Conservation (phyloP, 2,329 filamentous ascomycete genomes). For the Cryphonectria nitschkei region DNA sequence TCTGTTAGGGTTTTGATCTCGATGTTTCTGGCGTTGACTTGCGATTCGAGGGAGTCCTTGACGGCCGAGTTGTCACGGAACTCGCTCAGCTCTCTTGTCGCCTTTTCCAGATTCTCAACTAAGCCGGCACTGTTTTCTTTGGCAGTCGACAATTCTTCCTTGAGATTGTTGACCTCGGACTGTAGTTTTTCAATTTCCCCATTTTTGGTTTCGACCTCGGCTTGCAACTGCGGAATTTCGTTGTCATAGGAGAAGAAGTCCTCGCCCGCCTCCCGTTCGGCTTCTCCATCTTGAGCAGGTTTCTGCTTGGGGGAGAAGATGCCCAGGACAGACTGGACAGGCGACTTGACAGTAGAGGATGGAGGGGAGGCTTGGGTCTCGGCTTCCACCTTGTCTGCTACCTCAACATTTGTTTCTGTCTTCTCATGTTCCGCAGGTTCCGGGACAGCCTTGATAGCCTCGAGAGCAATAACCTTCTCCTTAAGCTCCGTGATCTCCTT, state of each 20-base stretch:
- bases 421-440: constrained; percentile 39
- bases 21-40: constrained; percentile 52
- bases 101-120: constrained; percentile 67
- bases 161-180: constrained; percentile 68
- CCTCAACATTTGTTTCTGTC: constrained; percentile 29
- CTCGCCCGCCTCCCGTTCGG: constrained; percentile 51
- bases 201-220: constrained; percentile 70
- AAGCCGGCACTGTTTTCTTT: constrained; percentile 73
- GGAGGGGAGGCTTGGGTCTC: constrained; percentile 28
- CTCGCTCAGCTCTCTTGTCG: constrained; percentile 64
- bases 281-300: constrained; percentile 37
- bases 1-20: constrained; percentile 57
- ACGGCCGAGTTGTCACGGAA: constrained; percentile 45
- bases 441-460: constrained; percentile 38
- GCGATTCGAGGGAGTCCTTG: constrained; percentile 51
- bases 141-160: constrained; percentile 70
- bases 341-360: constrained; percentile 47
- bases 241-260: constrained; percentile 93
- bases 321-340: constrained; percentile 51
- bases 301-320: constrained; percentile 55
- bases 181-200: constrained; percentile 73
- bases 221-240: constrained; percentile 81
- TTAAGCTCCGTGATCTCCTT: constrained; percentile 37
- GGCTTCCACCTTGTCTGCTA: constrained; percentile 34
- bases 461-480: constrained; percentile 59